Conservation (phyloP, 2,329 filamentous ascomycete species). For the Cladophialophora psammophila region DNA sequence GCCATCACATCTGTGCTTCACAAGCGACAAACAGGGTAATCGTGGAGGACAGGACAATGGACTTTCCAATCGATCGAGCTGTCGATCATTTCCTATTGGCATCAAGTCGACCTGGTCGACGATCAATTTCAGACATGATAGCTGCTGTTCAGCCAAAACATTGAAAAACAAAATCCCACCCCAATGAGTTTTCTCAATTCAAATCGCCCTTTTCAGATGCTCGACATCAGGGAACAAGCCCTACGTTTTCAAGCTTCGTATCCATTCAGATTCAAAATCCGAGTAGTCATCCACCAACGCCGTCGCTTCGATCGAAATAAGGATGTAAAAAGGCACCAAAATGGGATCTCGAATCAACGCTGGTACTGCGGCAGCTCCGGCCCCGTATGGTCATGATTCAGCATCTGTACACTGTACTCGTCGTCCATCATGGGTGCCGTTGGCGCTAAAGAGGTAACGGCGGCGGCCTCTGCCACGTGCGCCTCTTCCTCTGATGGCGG, state of each 20-base stretch:
- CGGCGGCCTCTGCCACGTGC: constrained; percentile 35
- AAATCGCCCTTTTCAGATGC: constrained; percentile 1
- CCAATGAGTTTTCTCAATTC: not conserved
- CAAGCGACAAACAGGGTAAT: not conserved
- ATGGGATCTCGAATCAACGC: constrained; percentile 42
- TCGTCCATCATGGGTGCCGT: constrained; percentile 68
- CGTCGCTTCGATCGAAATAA: constrained; percentile 33
- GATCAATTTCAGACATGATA: not conserved
- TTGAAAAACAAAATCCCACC: not conserved
- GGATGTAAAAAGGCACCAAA: constrained; percentile 11
- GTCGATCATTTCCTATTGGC: constrained; percentile 5
- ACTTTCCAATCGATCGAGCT: constrained; percentile 1
- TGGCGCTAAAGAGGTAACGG: constrained; percentile 28
- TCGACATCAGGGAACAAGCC: not conserved
- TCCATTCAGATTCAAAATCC: constrained; percentile 1
- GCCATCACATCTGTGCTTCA: not conserved
- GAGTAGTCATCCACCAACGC: constrained; percentile 29
- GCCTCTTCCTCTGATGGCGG: constrained; percentile 51
- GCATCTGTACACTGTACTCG: constrained; percentile 54
- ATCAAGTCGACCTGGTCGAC: not conserved
- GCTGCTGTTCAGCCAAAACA: constrained; percentile 2
- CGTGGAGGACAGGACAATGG: not conserved
- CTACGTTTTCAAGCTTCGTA: not conserved
- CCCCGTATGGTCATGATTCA: constrained; percentile 48
- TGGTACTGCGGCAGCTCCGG: constrained; percentile 56